These are phyloP conservation scores for Xylariaceae sp. DNA, from an alignment of 2,329 filamentous ascomycete species.

Conservation along the genomic window DNA sequence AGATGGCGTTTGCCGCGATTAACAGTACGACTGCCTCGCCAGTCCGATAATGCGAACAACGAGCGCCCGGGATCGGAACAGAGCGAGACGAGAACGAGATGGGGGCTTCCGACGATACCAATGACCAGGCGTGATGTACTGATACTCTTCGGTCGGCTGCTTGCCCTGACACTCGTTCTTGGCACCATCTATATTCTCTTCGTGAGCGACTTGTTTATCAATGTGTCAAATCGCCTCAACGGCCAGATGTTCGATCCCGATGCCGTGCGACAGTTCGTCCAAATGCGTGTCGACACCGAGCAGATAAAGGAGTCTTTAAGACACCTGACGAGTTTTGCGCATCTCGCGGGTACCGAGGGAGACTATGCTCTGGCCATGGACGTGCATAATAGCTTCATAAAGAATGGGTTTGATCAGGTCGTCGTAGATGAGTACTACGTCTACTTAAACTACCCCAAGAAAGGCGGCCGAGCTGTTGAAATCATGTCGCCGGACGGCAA, in stretches of 20 bases:
- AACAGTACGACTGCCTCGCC: conserved; percentile 44
- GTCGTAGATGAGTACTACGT: conserved; percentile 74
- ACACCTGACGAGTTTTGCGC: conserved; percentile 77
- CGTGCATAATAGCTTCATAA: conserved; percentile 69
- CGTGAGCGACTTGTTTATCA: conserved; percentile 73
- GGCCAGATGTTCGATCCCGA: conserved; percentile 78
- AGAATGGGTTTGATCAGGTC: conserved; percentile 69
- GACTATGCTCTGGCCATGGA: conserved; percentile 82
- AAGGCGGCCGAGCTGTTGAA: conserved; percentile 71
- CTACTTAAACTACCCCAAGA: conserved; percentile 85
- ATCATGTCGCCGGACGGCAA: conserved; percentile 64
- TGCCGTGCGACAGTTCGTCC: conserved; percentile 68
- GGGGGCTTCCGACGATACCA: conserved; percentile 34
- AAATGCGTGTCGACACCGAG: conserved; percentile 63
- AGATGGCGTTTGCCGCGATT: conserved; percentile 46
- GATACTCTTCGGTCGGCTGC: conserved; percentile 65
- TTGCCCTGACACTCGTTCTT: conserved; percentile 70
- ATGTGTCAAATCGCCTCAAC: conserved; percentile 55
- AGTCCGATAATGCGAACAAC: conserved; percentile 23
- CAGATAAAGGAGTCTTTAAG: conserved; percentile 66
- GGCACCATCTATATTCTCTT: conserved; percentile 79
- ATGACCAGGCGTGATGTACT: conserved; percentile 41
- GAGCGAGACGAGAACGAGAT: conserved; percentile 25
- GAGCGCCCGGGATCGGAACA: conserved; percentile 17
- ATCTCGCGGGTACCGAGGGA: conserved; percentile 90